These are phyloP conservation scores for Micromonas pusilla DNA, from an alignment of 139 green algal genomes.

Conservation along the genomic window DNA sequence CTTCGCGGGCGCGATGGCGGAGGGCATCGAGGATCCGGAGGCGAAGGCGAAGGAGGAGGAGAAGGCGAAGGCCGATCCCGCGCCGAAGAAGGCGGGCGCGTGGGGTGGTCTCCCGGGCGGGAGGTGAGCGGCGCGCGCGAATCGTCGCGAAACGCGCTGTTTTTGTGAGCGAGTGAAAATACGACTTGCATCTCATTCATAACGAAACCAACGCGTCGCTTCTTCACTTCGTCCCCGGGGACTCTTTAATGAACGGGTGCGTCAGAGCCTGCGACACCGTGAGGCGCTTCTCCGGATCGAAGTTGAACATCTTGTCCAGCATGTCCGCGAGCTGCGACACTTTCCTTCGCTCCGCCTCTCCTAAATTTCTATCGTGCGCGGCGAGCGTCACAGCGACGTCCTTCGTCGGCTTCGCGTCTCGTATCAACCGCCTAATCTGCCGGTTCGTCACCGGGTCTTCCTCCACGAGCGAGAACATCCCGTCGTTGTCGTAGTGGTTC, in stretches of 20 bases:
- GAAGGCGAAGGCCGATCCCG: slow-evolving; percentile 25
- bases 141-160: too few relatives aligned
- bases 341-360: slow-evolving; percentile 34
- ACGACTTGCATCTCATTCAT: too few relatives aligned
- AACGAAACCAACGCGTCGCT: too few relatives aligned
- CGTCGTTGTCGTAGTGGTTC: slow-evolving; percentile 42
- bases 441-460: slow-evolving; percentile 45
- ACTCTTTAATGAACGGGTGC: slow-evolving; percentile 76
- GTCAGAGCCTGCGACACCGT: slow-evolving; percentile 68
- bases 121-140: too few relatives aligned
- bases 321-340: slow-evolving; percentile 72
- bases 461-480: slow-evolving; percentile 23
- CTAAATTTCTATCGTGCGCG: slow-evolving; percentile 11
- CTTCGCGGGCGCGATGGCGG: slow-evolving; percentile 18
- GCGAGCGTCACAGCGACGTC: slow-evolving; percentile 53
- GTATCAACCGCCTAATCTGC: slow-evolving; percentile 63
- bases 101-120: slow-evolving; percentile 58
- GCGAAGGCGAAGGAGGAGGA: slow-evolving; percentile 44
- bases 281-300: slow-evolving; percentile 92
- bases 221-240: slow-evolving; percentile 35
- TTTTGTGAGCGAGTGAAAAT: too few relatives aligned
- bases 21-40: slow-evolving; percentile 29
- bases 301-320: slow-evolving; percentile 83
- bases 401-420: slow-evolving; percentile 62
- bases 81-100: slow-evolving; percentile 57